Conservation (phyloP, 1,284 basidiomycete genomes). For the Sphaerobolus stellatus region DNA sequence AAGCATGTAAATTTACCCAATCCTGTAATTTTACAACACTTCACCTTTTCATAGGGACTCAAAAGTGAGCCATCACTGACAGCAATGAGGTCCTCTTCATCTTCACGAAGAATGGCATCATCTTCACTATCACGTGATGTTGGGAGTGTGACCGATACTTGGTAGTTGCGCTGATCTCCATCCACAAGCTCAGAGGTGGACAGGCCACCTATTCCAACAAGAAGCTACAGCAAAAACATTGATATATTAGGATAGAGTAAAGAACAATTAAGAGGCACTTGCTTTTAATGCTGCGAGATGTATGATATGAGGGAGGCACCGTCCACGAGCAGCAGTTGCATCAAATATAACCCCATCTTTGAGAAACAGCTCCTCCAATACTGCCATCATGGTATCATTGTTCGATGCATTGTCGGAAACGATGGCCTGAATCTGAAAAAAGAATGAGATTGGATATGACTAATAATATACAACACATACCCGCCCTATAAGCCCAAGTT, state of each 20-base stretch:
- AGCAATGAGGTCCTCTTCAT: too few species aligned
- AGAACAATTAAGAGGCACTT: not conserved
- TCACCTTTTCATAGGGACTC: too few species aligned
- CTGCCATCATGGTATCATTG: slow-evolving; percentile 14
- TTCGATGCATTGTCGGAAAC: slow-evolving; percentile 14
- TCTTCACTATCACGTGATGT: not conserved
- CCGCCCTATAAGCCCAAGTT: slow-evolving; percentile 7
- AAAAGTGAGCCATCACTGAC: too few species aligned
- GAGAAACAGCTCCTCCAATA: not conserved
- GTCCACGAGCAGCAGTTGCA: slow-evolving; percentile 4
- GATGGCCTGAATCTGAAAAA: slow-evolving; percentile 9
- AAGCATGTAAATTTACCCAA: too few species aligned
- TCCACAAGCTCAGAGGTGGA: not conserved
- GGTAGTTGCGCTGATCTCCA: too few species aligned
- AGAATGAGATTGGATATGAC: not conserved
- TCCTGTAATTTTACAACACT: too few species aligned
- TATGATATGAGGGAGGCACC: slow-evolving; percentile 16
- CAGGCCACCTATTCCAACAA: not conserved
- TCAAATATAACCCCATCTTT: not conserved
- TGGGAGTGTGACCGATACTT: not conserved
- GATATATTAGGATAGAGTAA: not conserved
- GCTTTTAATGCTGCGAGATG: slow-evolving; percentile 14
- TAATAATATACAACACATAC: slow-evolving; percentile 4
- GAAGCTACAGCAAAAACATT: not conserved
- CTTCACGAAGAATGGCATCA: not conserved